phyloP scores from a whole-genome alignment of 23 red algal species.

The Chondrus crispus region DNA sequence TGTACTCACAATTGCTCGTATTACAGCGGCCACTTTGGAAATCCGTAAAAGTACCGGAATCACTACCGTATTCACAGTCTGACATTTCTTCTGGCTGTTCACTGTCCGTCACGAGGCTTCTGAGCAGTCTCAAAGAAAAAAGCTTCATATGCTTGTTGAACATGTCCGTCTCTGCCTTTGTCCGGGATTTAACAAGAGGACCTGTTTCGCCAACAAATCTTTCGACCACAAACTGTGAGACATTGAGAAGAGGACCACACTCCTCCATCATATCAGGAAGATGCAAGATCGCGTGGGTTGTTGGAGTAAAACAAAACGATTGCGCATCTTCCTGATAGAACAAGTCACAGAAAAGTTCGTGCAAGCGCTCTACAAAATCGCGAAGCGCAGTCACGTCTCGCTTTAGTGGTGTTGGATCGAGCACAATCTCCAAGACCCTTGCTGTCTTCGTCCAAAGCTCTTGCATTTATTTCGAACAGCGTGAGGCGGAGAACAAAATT shows the following conservation, averaged over 20 bases:
- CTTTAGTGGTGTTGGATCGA: background rate
- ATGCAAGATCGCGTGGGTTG: background rate
- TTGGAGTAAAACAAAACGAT: background rate
- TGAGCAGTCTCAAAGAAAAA: background rate
- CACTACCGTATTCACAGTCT: too few relatives aligned
- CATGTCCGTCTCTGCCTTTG: background rate
- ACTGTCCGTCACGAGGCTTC: too few relatives aligned
- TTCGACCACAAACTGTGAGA: background rate
- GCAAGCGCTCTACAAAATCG: background rate
- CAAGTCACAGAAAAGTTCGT: background rate
- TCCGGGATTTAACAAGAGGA: background rate
- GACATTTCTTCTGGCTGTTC: too few relatives aligned
- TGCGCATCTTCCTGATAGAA: background rate
- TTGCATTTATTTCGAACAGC: background rate
- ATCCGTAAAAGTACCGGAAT: too few relatives aligned
- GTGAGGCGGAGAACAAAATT: background rate
- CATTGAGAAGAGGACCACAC: background rate
- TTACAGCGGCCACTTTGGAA: too few relatives aligned
- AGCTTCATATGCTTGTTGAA: conserved; percentile 1
- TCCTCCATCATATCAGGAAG: background rate
- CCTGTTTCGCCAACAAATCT: background rate
- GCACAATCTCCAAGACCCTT: background rate
- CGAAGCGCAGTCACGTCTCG: background rate
- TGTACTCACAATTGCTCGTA: too few relatives aligned
- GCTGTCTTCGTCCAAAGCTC: background rate